Percentiles rank a stretch among this genome's conserved stretches.
phyloP scores from a whole-genome alignment of 1,284 basidiomycete genomes.

The Rhodotorula sp. region DNA sequence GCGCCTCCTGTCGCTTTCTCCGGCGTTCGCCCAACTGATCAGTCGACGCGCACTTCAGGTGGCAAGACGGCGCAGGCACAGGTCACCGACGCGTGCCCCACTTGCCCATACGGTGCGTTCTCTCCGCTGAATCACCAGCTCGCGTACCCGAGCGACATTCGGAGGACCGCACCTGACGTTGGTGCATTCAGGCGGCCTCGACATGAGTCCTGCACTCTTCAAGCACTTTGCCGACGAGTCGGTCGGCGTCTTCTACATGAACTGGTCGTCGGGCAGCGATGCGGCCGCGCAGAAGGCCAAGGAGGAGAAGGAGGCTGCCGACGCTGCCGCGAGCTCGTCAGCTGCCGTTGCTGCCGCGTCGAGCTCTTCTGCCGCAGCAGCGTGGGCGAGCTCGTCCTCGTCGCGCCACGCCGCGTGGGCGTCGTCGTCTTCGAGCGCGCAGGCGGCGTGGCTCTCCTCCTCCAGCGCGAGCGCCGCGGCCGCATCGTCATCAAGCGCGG shows the following conservation, averaged over 20 bases:
- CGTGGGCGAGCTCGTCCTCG: conserved; percentile 4
- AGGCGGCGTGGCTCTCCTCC: conserved; percentile 5
- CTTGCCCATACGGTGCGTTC: conserved; percentile 49
- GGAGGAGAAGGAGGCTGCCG: not conserved
- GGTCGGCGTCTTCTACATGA: conserved; percentile 53
- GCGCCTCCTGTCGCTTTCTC: not conserved
- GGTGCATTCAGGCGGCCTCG: conserved; percentile 72
- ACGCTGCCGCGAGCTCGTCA: conserved; percentile 1
- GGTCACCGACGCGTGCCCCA: conserved; percentile 66
- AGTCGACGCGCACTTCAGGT: conserved; percentile 29
- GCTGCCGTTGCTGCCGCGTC: conserved; percentile 2
- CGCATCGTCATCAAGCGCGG: conserved; percentile 1
- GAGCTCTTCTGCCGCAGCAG: conserved; percentile 4
- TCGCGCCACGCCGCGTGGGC: not conserved
- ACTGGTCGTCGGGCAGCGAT: conserved; percentile 49
- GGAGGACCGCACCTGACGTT: conserved; percentile 49
- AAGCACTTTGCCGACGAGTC: conserved; percentile 51
- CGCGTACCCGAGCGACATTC: not conserved
- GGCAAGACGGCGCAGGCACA: conserved; percentile 65
- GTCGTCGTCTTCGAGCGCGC: not conserved
- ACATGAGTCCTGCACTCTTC: conserved; percentile 76
- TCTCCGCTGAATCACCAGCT: not conserved
- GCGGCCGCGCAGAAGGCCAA: conserved; percentile 7
- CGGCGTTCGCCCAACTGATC: no score
- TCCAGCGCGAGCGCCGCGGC: not conserved